Evolutionary conservation across 257 asterid species (phyloP), one percentile per base, ranked within the genome.

Genomic region (Lavandula angustifolia): DNA sequence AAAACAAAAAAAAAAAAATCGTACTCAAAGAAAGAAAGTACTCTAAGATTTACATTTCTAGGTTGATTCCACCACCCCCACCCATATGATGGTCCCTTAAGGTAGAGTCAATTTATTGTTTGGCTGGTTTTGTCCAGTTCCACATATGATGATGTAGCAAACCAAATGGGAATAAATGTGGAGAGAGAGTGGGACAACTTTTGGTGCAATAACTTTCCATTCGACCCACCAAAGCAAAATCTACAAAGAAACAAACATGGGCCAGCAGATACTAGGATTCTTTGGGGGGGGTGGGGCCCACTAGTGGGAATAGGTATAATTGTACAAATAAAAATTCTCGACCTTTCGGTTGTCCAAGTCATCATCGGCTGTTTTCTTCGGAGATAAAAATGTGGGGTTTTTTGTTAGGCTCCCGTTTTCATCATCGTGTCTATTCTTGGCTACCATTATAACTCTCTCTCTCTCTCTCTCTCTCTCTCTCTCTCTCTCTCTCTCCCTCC

Each of bases 241-340:
- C 40, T 62, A 41, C 60, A 68, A 54, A 64, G 67, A 67, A 73
- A 51, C 66, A 70, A 66, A 73, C 64, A 75, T 76, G 81, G 84
- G 67, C 79, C 79, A 22, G 69, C 14, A 66, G 2, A 72, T 49
- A 72, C 76, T 75, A 73, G 78, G 76, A 68, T 76, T 72, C 74
- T 79, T 66, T 48, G 53, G 67, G 5, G 49, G 53, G 5, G 49
- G 53, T 43, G 66, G 66, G 80, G 41, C 66, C 82, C 73, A 34
- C 12, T 32, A n/a, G 37, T 62, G 63, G 72, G 66, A 74, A 55
- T 65, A 6, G 32, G 52, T 62, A 58, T 63, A 22, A 64, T 52
- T 53, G 31, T 35, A 53, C 73, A 72, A 72, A 68, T 57, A 40
- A 69, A 64, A 22, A 22, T 22, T 22, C 27, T 22, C 27, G 27